A percentile compares a stretch with the other conserved stretches of the same genome.
Conservation (phyloP, 768 basidiomycete genomes). For the Mycena polygramma region DNA sequence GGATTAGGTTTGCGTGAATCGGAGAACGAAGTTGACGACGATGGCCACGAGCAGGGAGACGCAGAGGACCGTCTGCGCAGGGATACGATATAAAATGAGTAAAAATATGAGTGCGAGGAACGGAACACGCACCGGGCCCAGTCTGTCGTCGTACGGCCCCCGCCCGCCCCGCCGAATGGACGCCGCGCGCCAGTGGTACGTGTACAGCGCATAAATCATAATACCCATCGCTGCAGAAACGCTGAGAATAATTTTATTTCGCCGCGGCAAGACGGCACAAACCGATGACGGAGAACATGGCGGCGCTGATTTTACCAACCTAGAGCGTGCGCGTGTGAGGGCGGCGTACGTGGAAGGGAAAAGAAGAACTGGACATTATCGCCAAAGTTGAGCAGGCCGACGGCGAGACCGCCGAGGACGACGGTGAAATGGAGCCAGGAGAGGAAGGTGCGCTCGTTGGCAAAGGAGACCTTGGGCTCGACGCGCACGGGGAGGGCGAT, state of each 20-base stretch:
- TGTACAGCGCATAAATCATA: conserved; percentile 95
- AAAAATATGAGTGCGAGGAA: conserved; percentile 30
- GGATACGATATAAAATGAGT: conserved; percentile 13
- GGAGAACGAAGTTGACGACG: conserved; percentile 86
- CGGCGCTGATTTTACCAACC: conserved; percentile 97
- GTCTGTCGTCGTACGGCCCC: conserved; percentile 96
- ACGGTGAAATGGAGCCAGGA: conserved; percentile 99
- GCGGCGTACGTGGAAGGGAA: conserved; percentile 5
- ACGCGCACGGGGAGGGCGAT: conserved; percentile 97
- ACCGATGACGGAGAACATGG: conserved; percentile 97
- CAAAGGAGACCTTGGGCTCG: conserved; percentile 95
- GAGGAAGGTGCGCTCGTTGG: conserved; percentile 95
- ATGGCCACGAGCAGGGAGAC: conserved; percentile 87
- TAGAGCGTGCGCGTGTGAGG: conserved; percentile 43
- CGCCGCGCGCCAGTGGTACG: conserved; percentile 96
- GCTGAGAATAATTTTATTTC: not conserved
- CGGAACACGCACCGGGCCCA: conserved; percentile 85
- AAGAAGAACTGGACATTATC: conserved; percentile 73
- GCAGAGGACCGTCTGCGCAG: conserved; percentile 81
- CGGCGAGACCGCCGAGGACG: conserved; percentile 95
- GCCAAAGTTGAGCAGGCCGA: conserved; percentile 97
- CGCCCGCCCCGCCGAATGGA: conserved; percentile 92
- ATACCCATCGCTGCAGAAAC: conserved; percentile 85
- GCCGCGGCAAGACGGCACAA: conserved; percentile 38
- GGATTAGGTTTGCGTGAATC: conserved; percentile 63